A percentile compares a stretch with the other conserved stretches of the same genome.
phyloP scores from a whole-genome alignment of 1,284 basidiomycete genomes.

The Ustilago esculenta region DNA sequence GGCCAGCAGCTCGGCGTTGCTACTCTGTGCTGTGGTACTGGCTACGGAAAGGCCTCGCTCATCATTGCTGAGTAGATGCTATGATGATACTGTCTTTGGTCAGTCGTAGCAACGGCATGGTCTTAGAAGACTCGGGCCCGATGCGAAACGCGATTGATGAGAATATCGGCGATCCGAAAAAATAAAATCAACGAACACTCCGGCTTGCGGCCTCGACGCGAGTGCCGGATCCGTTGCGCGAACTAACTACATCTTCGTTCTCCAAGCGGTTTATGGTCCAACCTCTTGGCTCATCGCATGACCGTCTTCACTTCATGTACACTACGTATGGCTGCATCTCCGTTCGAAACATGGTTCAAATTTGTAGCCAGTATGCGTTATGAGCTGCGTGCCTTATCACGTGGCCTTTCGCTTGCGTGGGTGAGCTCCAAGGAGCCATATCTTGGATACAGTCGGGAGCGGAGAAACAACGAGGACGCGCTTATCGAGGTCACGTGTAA shows the following conservation, averaged over 20 bases:
- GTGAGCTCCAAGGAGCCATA: constrained; percentile 6
- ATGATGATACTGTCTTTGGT: too few relatives aligned
- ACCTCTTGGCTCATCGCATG: too few relatives aligned
- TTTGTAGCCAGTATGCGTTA: too few relatives aligned
- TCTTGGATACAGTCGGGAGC: background rate
- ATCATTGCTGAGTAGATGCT: constrained; percentile 57
- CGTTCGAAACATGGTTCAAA: too few relatives aligned
- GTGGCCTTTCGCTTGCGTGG: constrained; percentile 1
- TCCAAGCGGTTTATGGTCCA: too few relatives aligned
- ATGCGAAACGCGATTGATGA: too few relatives aligned
- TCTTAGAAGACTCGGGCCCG: too few relatives aligned
- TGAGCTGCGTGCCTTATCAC: constrained; percentile 1
- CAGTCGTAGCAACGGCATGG: too few relatives aligned
- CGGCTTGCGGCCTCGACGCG: background rate
- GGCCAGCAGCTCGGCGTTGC: constrained; percentile 59
- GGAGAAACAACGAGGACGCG: background rate
- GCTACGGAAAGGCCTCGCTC: constrained; percentile 60
- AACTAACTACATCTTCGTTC: background rate
- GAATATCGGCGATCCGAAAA: constrained; percentile 11
- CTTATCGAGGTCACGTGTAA: too few relatives aligned
- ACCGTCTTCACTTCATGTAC: background rate
- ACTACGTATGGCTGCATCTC: background rate
- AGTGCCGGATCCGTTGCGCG: background rate
- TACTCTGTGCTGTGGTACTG: constrained; percentile 64
- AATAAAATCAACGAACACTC: too few relatives aligned